phyloP scores from a whole-genome alignment of 768 basidiomycete species.

The Pholiota microspora region DNA sequence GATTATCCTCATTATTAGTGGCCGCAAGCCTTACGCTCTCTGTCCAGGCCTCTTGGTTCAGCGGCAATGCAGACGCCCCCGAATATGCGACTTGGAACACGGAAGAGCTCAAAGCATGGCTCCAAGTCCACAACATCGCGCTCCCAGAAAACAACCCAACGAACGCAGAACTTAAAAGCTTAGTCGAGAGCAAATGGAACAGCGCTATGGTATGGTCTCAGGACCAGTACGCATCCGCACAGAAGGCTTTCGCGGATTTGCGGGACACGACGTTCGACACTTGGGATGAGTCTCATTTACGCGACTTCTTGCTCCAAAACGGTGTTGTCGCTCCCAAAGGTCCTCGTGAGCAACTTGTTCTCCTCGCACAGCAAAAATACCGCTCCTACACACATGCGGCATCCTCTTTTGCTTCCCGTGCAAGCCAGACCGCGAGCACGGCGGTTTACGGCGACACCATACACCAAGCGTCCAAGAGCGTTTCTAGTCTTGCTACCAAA shows the following conservation, averaged over 20 bases:
- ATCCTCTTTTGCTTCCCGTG: constrained; percentile 49
- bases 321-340: constrained; percentile 83
- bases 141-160: constrained; percentile 44
- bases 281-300: constrained; percentile 83
- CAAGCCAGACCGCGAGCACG: constrained; percentile 45
- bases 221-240: constrained; percentile 63
- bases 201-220: constrained; percentile 51
- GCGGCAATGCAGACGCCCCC: constrained; percentile 31
- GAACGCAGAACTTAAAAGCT: constrained; percentile 38
- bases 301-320: constrained; percentile 83
- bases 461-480: constrained; percentile 36
- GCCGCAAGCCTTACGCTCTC: constrained; percentile 26
- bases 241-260: constrained; percentile 57
- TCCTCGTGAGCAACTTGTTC: constrained; percentile 74
- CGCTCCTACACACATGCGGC: constrained; percentile 59
- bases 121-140: constrained; percentile 61
- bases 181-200: constrained; percentile 66
- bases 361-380: constrained; percentile 74
- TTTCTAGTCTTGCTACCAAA: constrained; percentile 29
- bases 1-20: constrained; percentile 20
- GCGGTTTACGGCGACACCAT: constrained; percentile 47
- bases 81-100: constrained; percentile 58
- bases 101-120: constrained; percentile 64
- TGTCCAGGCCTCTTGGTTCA: constrained; percentile 54
- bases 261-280: constrained; percentile 65